Base-by-base conservation (phyloP, 352 stramenopile genomes). In the Globisporangium megalacanthum region DNA sequence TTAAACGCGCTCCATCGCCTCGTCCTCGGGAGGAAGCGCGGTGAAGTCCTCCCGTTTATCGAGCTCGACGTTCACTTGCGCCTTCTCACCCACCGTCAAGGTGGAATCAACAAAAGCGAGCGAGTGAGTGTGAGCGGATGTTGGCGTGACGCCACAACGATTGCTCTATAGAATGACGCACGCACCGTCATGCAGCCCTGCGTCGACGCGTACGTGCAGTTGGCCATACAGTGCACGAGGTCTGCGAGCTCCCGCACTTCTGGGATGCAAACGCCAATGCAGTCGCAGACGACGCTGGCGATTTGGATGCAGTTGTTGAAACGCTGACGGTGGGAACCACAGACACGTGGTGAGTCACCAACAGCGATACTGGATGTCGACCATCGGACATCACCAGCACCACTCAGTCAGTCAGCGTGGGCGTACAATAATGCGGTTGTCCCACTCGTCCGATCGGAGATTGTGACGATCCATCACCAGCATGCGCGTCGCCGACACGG, bases 291-390 rank as follows among this genome's bases (percentile, higher is more conserved):
- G 55, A 83, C 79, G 41, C 75, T 85, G 14, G 69, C 60, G 52
- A 86, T 36, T 66, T 96, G 88, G 46, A 97, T 86, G 72, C 91
- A 98, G 72, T 98, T 98, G 65, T 94, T 97, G 73, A 81, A 97
- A 53, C 91, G 85, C 81, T 91, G 58, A 14, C 4, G 11, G 17
- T 6, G 11, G 29, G 1, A 3, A 39, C 15, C 41, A 47, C 54
- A 62, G 33, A 47, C 15, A 19, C 13, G 25, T 29, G 25, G 25
- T 29, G 39, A 19, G 41, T 19, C 17, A 47, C 4, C 1, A 37
- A 1, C 13, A 13, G 29, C 39, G 47, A 9, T 8, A 5, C 20
- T 20, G 13, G 14, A 36, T 37, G 8, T 14, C 29, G 19, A 52
- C 13, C 14, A 4, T 36, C 47, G 17, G 15, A 25, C 41, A 15